Evolutionary conservation across 805 yeast genomes (phyloP), one percentile per base, ranked within the genome.

Genomic region (Yarrowia porcina): DNA sequence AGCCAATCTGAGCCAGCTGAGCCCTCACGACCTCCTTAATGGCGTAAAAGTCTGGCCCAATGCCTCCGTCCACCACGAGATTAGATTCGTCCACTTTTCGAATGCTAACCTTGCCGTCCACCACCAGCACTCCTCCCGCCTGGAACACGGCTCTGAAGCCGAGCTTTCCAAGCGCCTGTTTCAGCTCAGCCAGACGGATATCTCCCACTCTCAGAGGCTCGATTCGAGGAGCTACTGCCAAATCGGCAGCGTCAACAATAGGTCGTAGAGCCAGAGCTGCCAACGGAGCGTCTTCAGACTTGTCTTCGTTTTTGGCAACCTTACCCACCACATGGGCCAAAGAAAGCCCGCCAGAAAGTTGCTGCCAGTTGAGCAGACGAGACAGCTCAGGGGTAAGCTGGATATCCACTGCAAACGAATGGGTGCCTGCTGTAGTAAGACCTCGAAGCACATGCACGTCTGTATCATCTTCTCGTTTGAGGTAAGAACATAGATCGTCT

Each of bases 111-210:
- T 77, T 77, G 63, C 87, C 88, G 70, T 92, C 92, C 45, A 96
- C 88, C 13, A 92, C 96, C 39, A 94, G 76, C 0, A 91, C 85
- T 72, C 98, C 98, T 72, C 91, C 97, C 62, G 97, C 96, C 73
- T 88, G 85, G 72, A 93, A 90, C 70, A 92, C 97, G 0, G 96
- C 97, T 60, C 77, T 79, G 69, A 88, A 83, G 54, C 89, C 88
- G 63, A 76, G 74, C 5, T 79, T 76, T 30, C 79, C 75, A 36
- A 94, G 77, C 64, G 80, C 82, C 67, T 83, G 83, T 69, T 89
- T 86, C 57, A 94, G 77, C 66, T 91, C 96, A 0, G 94, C 88
- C 25, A 94, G 77, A 65, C 88, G 82, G 45, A 94, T 84, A 72
- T 92, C 97, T 38, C 99, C 99, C 64, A 94, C 89, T 17, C 90